Percentiles rank a stretch among this genome's conserved stretches.
phyloP scores from a whole-genome alignment of 805 yeast species.

The Candida peoriensis region DNA sequence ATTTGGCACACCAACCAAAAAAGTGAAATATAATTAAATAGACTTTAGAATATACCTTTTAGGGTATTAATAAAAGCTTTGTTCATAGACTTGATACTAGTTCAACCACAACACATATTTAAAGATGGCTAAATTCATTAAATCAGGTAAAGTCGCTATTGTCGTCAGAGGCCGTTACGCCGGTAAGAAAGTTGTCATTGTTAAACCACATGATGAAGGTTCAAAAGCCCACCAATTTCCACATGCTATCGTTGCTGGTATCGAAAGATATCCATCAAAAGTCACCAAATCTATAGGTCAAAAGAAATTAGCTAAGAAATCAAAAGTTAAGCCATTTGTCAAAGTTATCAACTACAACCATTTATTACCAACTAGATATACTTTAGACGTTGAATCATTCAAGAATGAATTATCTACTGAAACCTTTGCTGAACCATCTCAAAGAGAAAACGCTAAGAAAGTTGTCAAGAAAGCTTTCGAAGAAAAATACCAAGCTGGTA shows the following conservation, averaged over 20 bases:
- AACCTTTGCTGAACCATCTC: slow-evolving; percentile 94
- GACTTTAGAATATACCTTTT: too few relatives aligned
- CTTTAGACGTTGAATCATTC: slow-evolving; percentile 92
- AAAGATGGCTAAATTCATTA: slow-evolving; percentile 96
- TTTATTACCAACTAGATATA: slow-evolving; percentile 99
- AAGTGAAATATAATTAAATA: slow-evolving; percentile 23
- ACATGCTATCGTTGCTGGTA: slow-evolving; percentile 98
- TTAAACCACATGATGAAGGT: slow-evolving; percentile 98
- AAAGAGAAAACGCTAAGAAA: slow-evolving; percentile 98
- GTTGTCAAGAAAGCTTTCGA: slow-evolving; percentile 97
- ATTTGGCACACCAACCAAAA: slow-evolving; percentile 5
- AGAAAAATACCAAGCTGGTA: slow-evolving; percentile 99
- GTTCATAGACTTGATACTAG: too few relatives aligned
- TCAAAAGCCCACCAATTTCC: slow-evolving; percentile 98
- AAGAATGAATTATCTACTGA: slow-evolving; percentile 87
- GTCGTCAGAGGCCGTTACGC: slow-evolving; percentile 83
- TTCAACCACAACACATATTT: slow-evolving; percentile 10
- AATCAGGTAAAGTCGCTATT: slow-evolving; percentile 94
- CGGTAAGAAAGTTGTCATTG: slow-evolving; percentile 99
- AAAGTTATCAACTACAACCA: slow-evolving; percentile 99
- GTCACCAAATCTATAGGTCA: slow-evolving; percentile 92
- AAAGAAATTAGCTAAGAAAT: slow-evolving; percentile 94
- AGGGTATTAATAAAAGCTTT: background rate
- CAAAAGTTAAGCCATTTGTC: slow-evolving; percentile 97
- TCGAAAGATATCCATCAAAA: slow-evolving; percentile 97